Conservation (phyloP, 306 rosid genomes). For the Dalbergia cultrata region DNA sequence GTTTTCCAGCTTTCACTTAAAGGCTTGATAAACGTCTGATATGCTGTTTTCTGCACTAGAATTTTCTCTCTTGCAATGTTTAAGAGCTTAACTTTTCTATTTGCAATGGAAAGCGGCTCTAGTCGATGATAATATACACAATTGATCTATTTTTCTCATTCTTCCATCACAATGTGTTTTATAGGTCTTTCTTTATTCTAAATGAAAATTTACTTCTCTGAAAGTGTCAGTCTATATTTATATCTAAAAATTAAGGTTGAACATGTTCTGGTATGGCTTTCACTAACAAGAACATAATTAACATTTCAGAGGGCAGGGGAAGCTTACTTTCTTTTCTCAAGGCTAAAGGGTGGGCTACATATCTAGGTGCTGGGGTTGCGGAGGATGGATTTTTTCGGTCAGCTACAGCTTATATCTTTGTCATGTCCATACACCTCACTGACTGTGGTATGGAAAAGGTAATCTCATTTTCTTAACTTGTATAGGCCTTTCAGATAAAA, state of each 20-base stretch:
- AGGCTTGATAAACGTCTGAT: constrained; percentile 32
- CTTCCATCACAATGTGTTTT: neutral
- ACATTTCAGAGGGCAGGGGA: constrained; percentile 88
- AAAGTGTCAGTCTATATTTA: constrained; percentile 18
- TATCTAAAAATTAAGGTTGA: constrained; percentile 31
- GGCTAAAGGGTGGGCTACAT: constrained; percentile 91
- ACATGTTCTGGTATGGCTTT: constrained; percentile 32
- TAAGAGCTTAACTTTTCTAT: constrained; percentile 18
- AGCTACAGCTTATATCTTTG: constrained; percentile 77
- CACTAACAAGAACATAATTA: constrained; percentile 47
- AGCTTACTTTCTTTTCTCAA: constrained; percentile 88
- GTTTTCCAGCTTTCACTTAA: neutral
- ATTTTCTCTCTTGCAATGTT: constrained; percentile 18
- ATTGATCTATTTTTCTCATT: constrained; percentile 13
- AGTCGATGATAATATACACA: constrained; percentile 8
- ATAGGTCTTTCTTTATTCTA: neutral
- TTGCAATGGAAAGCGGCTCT: constrained; percentile 4
- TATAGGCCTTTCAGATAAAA: constrained; percentile 38
- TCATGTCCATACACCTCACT: constrained; percentile 85
- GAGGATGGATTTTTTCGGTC: constrained; percentile 87
- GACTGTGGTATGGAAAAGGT: constrained; percentile 96
- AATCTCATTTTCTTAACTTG: constrained; percentile 36
- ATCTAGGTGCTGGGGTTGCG: constrained; percentile 89
- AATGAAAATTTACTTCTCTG: constrained; percentile 16
- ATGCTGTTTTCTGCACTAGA: constrained; percentile 29